phyloP scores from a whole-genome alignment of 129 eudicot genomes.

The Apium graveolens region DNA sequence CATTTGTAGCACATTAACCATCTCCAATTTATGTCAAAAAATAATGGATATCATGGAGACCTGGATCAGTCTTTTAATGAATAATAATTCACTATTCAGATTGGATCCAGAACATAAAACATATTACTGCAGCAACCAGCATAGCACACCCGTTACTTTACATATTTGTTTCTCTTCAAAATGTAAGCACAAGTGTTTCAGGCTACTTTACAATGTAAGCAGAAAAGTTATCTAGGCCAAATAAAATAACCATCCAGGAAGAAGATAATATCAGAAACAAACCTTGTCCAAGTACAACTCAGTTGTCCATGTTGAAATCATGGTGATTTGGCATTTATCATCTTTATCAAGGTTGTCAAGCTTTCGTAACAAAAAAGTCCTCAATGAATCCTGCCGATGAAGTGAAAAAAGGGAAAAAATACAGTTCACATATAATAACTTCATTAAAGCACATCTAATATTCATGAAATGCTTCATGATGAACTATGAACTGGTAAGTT shows the following conservation, averaged over 20 bases:
- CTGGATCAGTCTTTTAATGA: not conserved
- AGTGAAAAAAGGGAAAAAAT: slow-evolving; percentile 4
- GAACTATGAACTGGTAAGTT: not conserved
- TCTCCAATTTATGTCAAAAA: not conserved
- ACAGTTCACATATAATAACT: not conserved
- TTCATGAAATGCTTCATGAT: not conserved
- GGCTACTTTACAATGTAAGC: not conserved
- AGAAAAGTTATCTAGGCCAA: not conserved
- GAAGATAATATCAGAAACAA: slow-evolving; percentile 13
- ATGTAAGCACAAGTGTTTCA: not conserved
- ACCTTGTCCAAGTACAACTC: slow-evolving; percentile 96
- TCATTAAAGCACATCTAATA: not conserved
- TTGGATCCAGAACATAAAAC: not conserved
- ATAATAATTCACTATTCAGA: not conserved
- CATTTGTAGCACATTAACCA: not conserved
- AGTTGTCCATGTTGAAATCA: slow-evolving; percentile 97
- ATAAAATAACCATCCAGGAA: not conserved
- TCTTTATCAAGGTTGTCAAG: slow-evolving; percentile 75
- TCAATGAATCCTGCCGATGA: slow-evolving; percentile 70
- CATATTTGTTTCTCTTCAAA: not conserved
- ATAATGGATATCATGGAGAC: not conserved
- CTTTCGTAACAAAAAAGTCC: slow-evolving; percentile 82
- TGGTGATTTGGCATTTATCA: slow-evolving; percentile 85
- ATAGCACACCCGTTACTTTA: not conserved
- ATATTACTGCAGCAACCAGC: not conserved